Conservation (phyloP, 139 green algal species). For the Chlorella sp. region DNA sequence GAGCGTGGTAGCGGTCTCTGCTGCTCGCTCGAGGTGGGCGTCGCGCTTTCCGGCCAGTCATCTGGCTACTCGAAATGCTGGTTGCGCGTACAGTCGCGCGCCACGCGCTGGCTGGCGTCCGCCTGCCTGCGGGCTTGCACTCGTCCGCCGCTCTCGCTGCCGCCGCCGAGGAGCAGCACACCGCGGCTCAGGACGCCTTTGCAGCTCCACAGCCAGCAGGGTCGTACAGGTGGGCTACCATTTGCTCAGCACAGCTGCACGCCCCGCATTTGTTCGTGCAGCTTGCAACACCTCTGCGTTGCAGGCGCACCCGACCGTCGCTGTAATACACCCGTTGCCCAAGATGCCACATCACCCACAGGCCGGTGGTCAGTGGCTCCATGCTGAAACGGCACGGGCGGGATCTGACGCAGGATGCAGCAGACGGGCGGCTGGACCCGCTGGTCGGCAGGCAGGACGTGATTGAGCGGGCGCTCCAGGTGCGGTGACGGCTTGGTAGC, state of each 20-base stretch:
- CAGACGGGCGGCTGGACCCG: conserved; percentile 70
- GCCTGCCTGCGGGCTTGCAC: neutral
- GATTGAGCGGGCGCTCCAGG: conserved; percentile 64
- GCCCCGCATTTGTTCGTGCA: too few species aligned
- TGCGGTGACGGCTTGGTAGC: neutral
- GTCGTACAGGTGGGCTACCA: too few species aligned
- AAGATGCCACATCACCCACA: neutral
- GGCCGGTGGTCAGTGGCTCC: conserved; percentile 12
- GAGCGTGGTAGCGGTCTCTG: too few species aligned
- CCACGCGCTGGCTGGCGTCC: neutral
- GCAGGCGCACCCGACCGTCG: too few species aligned
- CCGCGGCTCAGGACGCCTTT: neutral
- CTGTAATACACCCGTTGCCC: neutral
- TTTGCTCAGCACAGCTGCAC: too few species aligned
- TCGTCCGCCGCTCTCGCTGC: neutral
- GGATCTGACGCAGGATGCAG: conserved; percentile 71
- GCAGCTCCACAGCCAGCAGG: neutral
- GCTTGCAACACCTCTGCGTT: neutral
- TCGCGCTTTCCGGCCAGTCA: too few species aligned
- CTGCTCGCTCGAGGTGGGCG: too few species aligned
- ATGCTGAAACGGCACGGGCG: conserved; percentile 66
- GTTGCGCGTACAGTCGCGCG: too few species aligned
- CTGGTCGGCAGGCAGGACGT: conserved; percentile 70
- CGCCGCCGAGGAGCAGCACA: neutral
- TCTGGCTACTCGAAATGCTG: too few species aligned